Evolutionary conservation across 2,329 filamentous ascomycete species (phyloP), one percentile per base, ranked within the genome.

Genomic region (Neonectria faginata): DNA sequence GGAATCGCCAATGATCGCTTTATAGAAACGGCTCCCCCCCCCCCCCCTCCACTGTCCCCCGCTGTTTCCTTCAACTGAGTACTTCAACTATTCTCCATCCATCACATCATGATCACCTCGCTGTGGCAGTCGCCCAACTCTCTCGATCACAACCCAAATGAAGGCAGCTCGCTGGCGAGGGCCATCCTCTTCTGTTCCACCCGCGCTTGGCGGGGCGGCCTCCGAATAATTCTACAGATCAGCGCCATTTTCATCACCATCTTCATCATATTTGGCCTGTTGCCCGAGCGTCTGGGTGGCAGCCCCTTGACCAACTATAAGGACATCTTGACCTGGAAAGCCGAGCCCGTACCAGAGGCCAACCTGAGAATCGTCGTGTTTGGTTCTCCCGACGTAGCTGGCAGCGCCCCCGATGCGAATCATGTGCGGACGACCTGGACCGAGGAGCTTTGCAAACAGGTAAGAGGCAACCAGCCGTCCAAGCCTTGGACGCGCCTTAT

Each of bases 311-410:
- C 59, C 25, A 62, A 68, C n/a, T 78, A 77, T 50, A 70, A 69
- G 44, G 65, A 66, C 9, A 67, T 73, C 9, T 45, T 70, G 20
- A 68, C 55, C 2, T 77, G 73, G 71, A 47, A 64, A 10, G 57
- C 66, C n/a, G 65, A 69, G 36, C 61, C 63, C 8, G 29, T 65
- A n/a, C 72, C 65, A 4, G 77, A 77, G 7, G 77, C 53, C 29
- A 63, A 81, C 2, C 62, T 86, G 64, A 80, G 85, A 57, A 77
- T 87, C 8, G 83, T 87, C 9, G 82, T 84, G 6, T 87, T 87
- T 69, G 85, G 85, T 10, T 78, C 78, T 3, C 78, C 79, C 5
- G 84, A 85, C 62, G 75, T 84, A n/a, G 79, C 81, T 45, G 81
- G 81, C 12, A 83, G 82, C 39, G 76, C 80, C 9, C 66, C 70